phyloP scores from a whole-genome alignment of 2,329 filamentous ascomycete genomes.

The Xylariaceae sp. region DNA sequence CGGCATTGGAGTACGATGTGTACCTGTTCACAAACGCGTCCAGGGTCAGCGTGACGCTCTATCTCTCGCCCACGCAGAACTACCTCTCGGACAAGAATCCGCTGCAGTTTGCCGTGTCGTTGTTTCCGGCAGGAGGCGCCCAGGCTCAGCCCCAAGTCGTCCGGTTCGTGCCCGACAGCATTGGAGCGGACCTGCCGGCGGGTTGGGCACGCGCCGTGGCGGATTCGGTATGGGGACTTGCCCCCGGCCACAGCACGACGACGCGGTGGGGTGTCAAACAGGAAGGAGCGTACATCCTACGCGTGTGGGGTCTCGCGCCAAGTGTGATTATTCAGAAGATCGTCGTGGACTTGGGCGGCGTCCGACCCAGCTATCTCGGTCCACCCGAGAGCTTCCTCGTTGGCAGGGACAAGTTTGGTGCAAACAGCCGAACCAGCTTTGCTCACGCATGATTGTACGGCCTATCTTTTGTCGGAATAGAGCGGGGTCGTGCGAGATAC shows the following conservation, averaged over 20 bases:
- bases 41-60: conserved; percentile 41
- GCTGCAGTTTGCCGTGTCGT: conserved; percentile 32
- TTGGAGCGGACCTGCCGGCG: conserved; percentile 36
- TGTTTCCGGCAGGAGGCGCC: conserved; percentile 29
- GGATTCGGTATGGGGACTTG: conserved; percentile 42
- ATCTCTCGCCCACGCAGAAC: conserved; percentile 49
- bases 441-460: conserved; percentile 6
- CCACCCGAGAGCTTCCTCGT: conserved; percentile 51
- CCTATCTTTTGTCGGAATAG: not conserved
- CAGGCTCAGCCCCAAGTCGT: conserved; percentile 30
- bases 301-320: conserved; percentile 47
- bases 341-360: conserved; percentile 50
- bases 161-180: conserved; percentile 37
- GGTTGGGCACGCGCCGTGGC: conserved; percentile 41
- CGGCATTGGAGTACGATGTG: conserved; percentile 55
- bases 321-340: conserved; percentile 52
- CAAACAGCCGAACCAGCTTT: conserved; percentile 36
- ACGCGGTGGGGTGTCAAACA: conserved; percentile 36
- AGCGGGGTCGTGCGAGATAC: too few relatives aligned
- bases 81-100: conserved; percentile 45
- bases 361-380: conserved; percentile 49
- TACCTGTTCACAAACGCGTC: conserved; percentile 52
- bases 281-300: conserved; percentile 43
- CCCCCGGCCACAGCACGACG: conserved; percentile 38
- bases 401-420: conserved; percentile 35